Evolutionary conservation across 768 basidiomycete genomes (phyloP), one percentile per base, ranked within the genome.

Genomic region (Pulveroboletus sp.): DNA sequence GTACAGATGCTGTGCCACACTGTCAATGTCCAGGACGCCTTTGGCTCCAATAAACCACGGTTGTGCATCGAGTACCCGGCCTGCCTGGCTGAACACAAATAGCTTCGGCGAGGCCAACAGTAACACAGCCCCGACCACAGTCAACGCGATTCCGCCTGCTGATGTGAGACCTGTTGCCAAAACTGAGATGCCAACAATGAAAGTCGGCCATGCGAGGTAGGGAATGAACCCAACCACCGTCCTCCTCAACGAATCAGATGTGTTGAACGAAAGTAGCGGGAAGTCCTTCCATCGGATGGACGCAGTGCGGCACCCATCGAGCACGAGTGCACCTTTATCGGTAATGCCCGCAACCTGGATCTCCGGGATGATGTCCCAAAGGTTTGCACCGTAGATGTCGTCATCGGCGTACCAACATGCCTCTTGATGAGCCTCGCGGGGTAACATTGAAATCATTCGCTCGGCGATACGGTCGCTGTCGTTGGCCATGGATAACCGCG

Each of bases 11-110:
- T 21, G 24, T 15, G 47, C 30, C 5, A 48, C 59, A 5, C 50
- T 24, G 17, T 49, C n/a, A 10, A 41, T 39, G 24, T 57, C 46
- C 27, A 60, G 7, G 35, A 54, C 47, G 1, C 59, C 59, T 18
- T 61, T 61, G n/a, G 61, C 50, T 3, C 59, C 59, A 2, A 61
- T 53, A 18, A 61, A 17, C 59, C 59, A 61, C 4, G 59, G 59
- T 17, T 61, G 53, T 3, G 53, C 24, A 6, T 4, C n/a, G 2
- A 57, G 18, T 18, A 61, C 38, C 15, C 59, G 59, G 13, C 59
- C 59, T 15, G 56, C 51, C 17, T 54, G 47, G 14, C 57, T 54
- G 30, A 60, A 26, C 15, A 48, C 17, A 5, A 17, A n/a, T 15
- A 35, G n/a, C 35, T 35, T 35, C 35, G 35, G 35, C 6, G 35